Evolutionary conservation across 768 basidiomycete genomes (phyloP), one percentile per base, ranked within the genome.

Genomic region (Podaxis rugospora): DNA sequence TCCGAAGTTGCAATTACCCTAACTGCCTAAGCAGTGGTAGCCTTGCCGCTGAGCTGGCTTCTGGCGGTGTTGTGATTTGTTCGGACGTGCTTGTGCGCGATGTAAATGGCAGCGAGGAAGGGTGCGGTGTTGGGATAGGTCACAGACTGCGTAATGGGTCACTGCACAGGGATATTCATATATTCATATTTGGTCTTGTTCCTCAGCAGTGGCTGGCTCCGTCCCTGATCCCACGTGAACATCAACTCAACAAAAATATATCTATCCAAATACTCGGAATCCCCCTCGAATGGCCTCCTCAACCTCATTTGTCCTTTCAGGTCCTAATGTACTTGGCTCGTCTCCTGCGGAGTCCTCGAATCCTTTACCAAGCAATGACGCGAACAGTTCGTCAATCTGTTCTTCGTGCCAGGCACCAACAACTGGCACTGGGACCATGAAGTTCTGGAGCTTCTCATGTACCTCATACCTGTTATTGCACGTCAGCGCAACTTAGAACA

Each of bases 391-490:
- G 69, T 99, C 95, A 57, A 95, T 83, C 75, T 98, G 97, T 68
- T 94, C 93, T 62, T 98, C 94, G 64, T 96, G 93, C 97, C 97
- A 99, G 58, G 76, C 81, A 28, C 85, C 86, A 36, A 74, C 71
- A 13, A 78, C 70, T 5, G 84, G 83, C 11, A 95, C 87, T 5
- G 96, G 96, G 1, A 95, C 92, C 90, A 96, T 96, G 71, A 98
- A 98, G 72, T 95, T 94, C 72, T 95, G 92, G 53, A 97, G 77
- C 76, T 97, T 98, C 67, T 98, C 95, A 69, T 98, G 97, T 1
- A 92, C 87, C 64, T 96, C 90, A 71, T 94, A 97, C 13, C 59
- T 61, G 46, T 36, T 10, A 5, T 21, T 25, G 13, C 35, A 10
- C 2, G 35, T 57, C 18, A 57, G n/a, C 23, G 13, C 2, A 49